Conservation (phyloP, 164 flowering plant species). For the Echeveria elegans region DNA sequence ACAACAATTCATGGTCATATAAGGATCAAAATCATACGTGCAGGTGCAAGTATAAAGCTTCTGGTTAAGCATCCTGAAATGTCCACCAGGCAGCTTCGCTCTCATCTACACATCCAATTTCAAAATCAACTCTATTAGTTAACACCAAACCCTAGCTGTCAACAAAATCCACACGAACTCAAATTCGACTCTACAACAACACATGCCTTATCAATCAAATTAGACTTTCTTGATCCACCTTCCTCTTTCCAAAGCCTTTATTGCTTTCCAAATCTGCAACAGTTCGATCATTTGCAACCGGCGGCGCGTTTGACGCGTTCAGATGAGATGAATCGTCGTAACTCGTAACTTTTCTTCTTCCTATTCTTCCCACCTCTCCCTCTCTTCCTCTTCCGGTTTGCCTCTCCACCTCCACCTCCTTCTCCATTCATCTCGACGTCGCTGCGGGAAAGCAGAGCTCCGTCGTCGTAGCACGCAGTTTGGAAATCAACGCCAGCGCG, state of each 20-base stretch:
- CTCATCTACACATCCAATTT: constrained; percentile 43
- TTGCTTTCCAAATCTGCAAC: background rate
- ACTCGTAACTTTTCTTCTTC: constrained; percentile 2
- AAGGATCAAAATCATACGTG: constrained; percentile 33
- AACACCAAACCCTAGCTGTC: constrained; percentile 1
- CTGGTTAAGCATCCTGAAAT: constrained; percentile 91
- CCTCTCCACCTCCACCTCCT: constrained; percentile 4
- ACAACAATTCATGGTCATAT: background rate
- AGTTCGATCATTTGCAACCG: background rate
- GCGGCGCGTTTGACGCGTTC: background rate
- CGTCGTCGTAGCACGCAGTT: background rate
- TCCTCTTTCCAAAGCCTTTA: background rate
- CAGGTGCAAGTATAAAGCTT: constrained; percentile 95
- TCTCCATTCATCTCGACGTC: background rate
- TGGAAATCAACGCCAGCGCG: background rate
- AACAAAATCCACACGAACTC: background rate
- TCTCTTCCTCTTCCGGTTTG: constrained; percentile 36
- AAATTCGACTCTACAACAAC: background rate
- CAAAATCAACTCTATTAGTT: background rate
- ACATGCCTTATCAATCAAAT: constrained; percentile 42
- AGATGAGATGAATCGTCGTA: background rate
- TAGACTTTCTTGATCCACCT: constrained; percentile 11
- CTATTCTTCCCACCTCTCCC: constrained; percentile 6
- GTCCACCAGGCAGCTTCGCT: constrained; percentile 76
- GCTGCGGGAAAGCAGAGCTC: background rate